Evolutionary conservation across 1,284 basidiomycete species (phyloP), one percentile per base, ranked within the genome.

Genomic region (Mycena citricolor): DNA sequence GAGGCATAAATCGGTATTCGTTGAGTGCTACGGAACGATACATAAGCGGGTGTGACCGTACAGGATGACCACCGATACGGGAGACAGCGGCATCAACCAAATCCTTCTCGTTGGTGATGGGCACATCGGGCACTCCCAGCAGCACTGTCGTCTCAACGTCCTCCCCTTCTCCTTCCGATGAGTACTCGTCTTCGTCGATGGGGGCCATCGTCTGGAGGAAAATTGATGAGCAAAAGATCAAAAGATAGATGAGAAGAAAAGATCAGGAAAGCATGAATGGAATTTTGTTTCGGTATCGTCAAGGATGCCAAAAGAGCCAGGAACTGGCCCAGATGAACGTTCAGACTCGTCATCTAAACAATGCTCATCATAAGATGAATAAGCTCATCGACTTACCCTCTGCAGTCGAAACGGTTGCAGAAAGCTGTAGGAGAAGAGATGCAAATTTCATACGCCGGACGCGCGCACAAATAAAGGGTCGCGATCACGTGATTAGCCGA

Each of bases 231-330:
- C 32, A 32, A 38, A 22, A 50, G 44, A 55, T 42, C 28, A 55
- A 42, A 55, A 57, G 50, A 51, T 47, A 47, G 36, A 50, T 42
- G 37, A 41, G 40, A 52, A 44, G 38, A 46, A 62, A 60, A 62
- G 57, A 58, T 90, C 88, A 90, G 88, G 69, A 75, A 83, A 73
- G 86, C 88, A 90, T 90, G 88, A 91, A 90, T 90, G 87, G 87
- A 84, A 85, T 62, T 63, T 67, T 70, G 60, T 59, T 59, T 61
- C 64, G 57, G 69, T 71, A 59, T 89, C 87, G 77, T 89, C 87
- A 85, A 58, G 51, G 71, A 68, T 43, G 61, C 55, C 59, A 57
- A 56, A 55, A 56, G 61, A 63, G 58, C 71, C 76, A 81, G 79
- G 79, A 83, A 77, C 83, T 81, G 70, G 68, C 59, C 59, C 55